Evolutionary conservation across 1,284 basidiomycete genomes (phyloP), one percentile per base, ranked within the genome.

Genomic region (Rhodotorula sp.): DNA sequence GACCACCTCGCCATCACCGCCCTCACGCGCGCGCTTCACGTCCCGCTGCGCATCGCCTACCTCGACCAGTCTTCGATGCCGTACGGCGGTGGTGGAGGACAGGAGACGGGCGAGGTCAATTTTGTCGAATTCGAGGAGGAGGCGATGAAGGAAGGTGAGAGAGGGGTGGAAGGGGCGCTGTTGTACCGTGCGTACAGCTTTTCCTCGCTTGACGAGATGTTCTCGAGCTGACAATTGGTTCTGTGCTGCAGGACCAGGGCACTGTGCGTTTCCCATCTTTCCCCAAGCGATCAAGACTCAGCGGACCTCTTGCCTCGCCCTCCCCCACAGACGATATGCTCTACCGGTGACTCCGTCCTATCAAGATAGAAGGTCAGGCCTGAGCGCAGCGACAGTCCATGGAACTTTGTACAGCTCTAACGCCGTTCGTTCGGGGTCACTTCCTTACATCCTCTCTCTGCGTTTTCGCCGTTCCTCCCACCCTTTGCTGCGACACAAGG

Each of bases 1-100:
- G 92, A 94, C 75, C 88, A 94, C 75, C 87, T 90, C 28, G 89
- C 92, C 77, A 89, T 94, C 73, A 86, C 86, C 66, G 92, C 92
- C 1, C 83, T 95, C 11, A 86, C 88, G 20, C 83, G 86, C 56
- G 89, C 88, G 0, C 81, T 94, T 40, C 81, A 84, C 51, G 81
- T 90, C 59, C 88, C 89, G 66, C 81, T 93, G 59, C 85, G 87
- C 59, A 85, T 93, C 47, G 91, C 91, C 8, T 93, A 93, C 80
- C 84, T 94, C 26, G 90, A 92, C 78, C 72, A 72, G 47, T 84
- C 86, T 7, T 82, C 55, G 18, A 51, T 58, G 34, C 83, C 83
- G 78, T 81, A 15, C 5, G 82, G 79, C 37, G 83, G 83, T 44
- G 62, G 79, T 5, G 78, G 81, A 15, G 84, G 83, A 5, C 79